A percentile compares a stretch with the other conserved stretches of the same genome.
phyloP scores from a whole-genome alignment of 768 basidiomycete species.

The Pisolithus tinctorius region DNA sequence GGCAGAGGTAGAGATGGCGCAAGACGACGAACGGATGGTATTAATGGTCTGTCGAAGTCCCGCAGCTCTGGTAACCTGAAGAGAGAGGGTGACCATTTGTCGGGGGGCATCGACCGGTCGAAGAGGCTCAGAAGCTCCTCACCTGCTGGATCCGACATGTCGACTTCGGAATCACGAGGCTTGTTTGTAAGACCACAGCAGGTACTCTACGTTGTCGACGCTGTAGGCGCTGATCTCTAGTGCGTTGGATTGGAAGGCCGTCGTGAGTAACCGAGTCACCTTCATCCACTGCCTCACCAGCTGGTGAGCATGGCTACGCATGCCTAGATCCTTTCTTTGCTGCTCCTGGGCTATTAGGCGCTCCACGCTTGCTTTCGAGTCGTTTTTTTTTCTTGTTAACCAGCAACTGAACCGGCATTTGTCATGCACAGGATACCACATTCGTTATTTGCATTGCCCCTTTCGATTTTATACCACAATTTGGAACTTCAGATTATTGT shows the following conservation, averaged over 20 bases:
- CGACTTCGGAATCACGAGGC: constrained; percentile 60
- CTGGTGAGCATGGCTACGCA: neutral
- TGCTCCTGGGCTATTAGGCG: constrained; percentile 1
- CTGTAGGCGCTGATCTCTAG: constrained; percentile 62
- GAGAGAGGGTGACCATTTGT: constrained; percentile 53
- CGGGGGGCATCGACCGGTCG: constrained; percentile 30
- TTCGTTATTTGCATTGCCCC: constrained; percentile 8
- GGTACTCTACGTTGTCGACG: constrained; percentile 82
- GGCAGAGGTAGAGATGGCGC: constrained; percentile 17
- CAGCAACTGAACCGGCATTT: neutral
- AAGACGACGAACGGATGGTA: constrained; percentile 33
- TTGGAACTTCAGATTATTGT: neutral
- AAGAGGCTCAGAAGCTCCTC: constrained; percentile 65
- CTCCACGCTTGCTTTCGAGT: neutral
- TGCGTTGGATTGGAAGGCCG: neutral
- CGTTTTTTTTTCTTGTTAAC: neutral
- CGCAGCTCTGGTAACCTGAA: constrained; percentile 31
- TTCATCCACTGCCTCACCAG: neutral
- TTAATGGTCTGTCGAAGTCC: constrained; percentile 33
- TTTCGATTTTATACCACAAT: neutral
- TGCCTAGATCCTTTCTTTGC: constrained; percentile 3
- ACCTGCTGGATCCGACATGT: constrained; percentile 53
- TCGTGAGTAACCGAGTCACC: neutral
- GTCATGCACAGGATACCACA: constrained; percentile 13
- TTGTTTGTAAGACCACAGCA: constrained; percentile 83